These are phyloP conservation scores for Sisymbrium irio DNA, from an alignment of 345 rosid genomes.

Conservation along the genomic window DNA sequence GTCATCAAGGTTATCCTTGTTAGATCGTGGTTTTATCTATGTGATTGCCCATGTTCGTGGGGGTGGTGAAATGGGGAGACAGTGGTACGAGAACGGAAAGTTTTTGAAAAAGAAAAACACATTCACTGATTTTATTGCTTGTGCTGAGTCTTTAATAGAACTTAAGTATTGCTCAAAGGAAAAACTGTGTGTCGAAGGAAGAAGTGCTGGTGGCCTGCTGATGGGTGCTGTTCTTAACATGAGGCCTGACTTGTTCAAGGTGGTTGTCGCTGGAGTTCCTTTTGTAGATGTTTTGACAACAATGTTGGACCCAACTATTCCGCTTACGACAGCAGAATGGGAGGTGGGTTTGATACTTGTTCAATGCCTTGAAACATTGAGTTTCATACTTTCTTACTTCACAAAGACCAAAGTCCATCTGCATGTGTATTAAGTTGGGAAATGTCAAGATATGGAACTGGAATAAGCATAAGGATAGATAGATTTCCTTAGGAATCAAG, in stretches of 20 bases:
- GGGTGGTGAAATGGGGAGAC: conserved; percentile 98
- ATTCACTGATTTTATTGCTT: conserved; percentile 78
- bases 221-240: conserved; percentile 92
- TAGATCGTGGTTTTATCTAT: conserved; percentile 87
- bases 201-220: conserved; percentile 97
- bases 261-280: conserved; percentile 90
- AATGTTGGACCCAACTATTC: conserved; percentile 94
- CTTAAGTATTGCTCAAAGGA: conserved; percentile 68
- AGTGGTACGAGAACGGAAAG: conserved; percentile 96
- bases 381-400: background rate
- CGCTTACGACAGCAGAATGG: conserved; percentile 98
- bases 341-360: conserved; percentile 49
- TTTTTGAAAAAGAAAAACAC: conserved; percentile 80
- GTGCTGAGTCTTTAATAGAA: conserved; percentile 76
- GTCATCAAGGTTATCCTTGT: conserved; percentile 69
- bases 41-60: conserved; percentile 95
- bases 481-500: background rate
- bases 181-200: conserved; percentile 79
- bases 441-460: background rate
- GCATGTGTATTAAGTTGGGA: background rate
- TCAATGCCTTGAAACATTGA: background rate
- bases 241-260: conserved; percentile 96
- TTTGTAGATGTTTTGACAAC: conserved; percentile 93
- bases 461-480: background rate
- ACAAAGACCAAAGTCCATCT: conserved; percentile 1